phyloP scores from a whole-genome alignment of 179 eudicot genomes.

The Silene vulgaris region DNA sequence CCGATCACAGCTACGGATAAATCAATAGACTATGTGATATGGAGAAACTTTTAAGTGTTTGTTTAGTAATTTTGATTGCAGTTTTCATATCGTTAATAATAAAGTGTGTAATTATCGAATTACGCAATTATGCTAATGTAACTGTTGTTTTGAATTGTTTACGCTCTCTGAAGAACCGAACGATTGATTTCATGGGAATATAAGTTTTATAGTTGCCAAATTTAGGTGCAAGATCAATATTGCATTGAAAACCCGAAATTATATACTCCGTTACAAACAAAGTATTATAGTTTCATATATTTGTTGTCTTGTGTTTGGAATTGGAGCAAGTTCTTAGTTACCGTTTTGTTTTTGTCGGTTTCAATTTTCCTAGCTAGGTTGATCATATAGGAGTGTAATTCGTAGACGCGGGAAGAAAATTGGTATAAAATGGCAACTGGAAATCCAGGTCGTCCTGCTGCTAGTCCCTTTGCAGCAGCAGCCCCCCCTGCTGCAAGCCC shows the following conservation, averaged over 20 bases:
- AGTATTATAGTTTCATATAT: constrained; percentile 19
- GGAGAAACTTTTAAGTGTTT: too few species aligned
- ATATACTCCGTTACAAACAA: too few species aligned
- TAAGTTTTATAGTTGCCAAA: not conserved
- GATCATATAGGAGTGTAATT: constrained; percentile 13
- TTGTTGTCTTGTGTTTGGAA: not conserved
- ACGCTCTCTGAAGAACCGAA: not conserved
- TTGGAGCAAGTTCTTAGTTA: not conserved
- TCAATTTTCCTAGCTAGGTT: constrained; percentile 12
- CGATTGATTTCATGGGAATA: not conserved
- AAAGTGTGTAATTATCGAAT: too few species aligned
- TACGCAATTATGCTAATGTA: too few species aligned
- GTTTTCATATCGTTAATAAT: not conserved
- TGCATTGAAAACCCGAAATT: too few species aligned
- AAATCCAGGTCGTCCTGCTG: constrained; percentile 53
- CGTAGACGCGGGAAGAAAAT: constrained; percentile 17
- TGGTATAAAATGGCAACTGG: constrained; percentile 59
- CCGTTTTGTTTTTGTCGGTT: not conserved
- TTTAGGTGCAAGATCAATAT: too few species aligned
- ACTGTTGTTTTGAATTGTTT: not conserved
- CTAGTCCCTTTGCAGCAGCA: constrained; percentile 58
- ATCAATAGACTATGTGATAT: not conserved
- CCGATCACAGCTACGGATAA: too few species aligned
- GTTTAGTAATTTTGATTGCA: not conserved
- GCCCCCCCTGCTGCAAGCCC: constrained; percentile 47